Evolutionary conservation across 768 basidiomycete species (phyloP).

Genomic region (Lactarius deliciosus): DNA sequence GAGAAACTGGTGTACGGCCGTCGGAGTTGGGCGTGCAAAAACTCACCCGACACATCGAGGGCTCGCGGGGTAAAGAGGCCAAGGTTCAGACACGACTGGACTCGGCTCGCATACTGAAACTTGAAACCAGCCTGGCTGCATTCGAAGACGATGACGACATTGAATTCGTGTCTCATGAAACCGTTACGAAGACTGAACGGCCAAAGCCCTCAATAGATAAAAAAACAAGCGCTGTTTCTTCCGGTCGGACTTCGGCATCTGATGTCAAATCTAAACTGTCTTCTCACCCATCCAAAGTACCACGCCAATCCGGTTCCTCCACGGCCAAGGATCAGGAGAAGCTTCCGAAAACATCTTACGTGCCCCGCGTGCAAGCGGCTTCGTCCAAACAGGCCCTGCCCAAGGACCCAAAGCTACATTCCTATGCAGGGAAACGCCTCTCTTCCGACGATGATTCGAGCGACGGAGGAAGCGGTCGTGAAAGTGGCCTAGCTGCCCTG

Average conservation of each 20-base stretch:
- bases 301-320: conserved; percentile 30
- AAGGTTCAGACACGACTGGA: conserved; percentile 55
- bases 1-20: conserved; percentile 57
- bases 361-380: conserved; percentile 43
- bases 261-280: conserved; percentile 8
- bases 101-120: conserved; percentile 54
- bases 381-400: conserved; percentile 27
- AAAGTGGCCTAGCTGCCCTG: conserved; percentile 33
- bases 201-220: conserved; percentile 15
- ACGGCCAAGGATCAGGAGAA: conserved; percentile 39
- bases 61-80: conserved; percentile 51
- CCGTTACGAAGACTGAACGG: conserved; percentile 15
- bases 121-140: conserved; percentile 63
- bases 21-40: conserved; percentile 57
- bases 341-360: conserved; percentile 37
- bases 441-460: conserved; percentile 41
- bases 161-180: conserved; percentile 48
- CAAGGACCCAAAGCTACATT: conserved; percentile 5
- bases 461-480: conserved; percentile 42
- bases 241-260: not conserved
- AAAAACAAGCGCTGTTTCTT: not conserved
- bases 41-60: conserved; percentile 62
- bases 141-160: conserved; percentile 67
- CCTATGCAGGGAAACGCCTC: conserved; percentile 1
- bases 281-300: conserved; percentile 16